These are phyloP conservation scores for Saturnispora sanitii DNA, from an alignment of 805 yeast species.

Conservation along the genomic window DNA sequence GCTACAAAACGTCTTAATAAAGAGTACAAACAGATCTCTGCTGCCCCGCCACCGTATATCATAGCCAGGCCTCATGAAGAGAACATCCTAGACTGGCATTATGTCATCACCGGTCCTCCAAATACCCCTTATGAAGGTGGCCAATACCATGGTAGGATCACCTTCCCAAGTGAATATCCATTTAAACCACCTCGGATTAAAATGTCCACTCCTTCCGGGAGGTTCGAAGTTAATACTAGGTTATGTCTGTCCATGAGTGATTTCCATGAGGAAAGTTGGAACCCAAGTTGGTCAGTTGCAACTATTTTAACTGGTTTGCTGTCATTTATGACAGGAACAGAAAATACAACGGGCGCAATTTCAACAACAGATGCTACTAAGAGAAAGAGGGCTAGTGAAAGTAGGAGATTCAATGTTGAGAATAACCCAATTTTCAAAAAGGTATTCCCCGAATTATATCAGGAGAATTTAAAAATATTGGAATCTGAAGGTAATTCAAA, in stretches of 20 bases:
- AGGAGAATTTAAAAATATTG: conserved; percentile 26
- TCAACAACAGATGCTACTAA: conserved; percentile 51
- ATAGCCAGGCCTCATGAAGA: conserved; percentile 79
- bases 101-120: conserved; percentile 85
- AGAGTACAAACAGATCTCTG: conserved; percentile 70
- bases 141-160: conserved; percentile 80
- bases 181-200: conserved; percentile 86
- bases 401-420: conserved; percentile 49
- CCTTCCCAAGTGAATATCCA: conserved; percentile 80
- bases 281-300: conserved; percentile 91
- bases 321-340: conserved; percentile 87
- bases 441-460: conserved; percentile 63
- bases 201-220: conserved; percentile 84
- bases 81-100: conserved; percentile 90
- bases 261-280: conserved; percentile 92
- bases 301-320: conserved; percentile 80
- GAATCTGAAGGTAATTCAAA: too few relatives aligned
- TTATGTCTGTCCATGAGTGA: conserved; percentile 90
- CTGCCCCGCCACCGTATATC: conserved; percentile 78
- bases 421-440: conserved; percentile 45
- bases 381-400: conserved; percentile 45
- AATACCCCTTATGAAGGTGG: conserved; percentile 81
- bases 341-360: conserved; percentile 76
- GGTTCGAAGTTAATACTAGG: conserved; percentile 72
- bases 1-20: conserved; percentile 46